Evolutionary conservation across 352 stramenopile species (phyloP), one percentile per base, ranked within the genome.

Genomic region (Globisporangium irregulare): DNA sequence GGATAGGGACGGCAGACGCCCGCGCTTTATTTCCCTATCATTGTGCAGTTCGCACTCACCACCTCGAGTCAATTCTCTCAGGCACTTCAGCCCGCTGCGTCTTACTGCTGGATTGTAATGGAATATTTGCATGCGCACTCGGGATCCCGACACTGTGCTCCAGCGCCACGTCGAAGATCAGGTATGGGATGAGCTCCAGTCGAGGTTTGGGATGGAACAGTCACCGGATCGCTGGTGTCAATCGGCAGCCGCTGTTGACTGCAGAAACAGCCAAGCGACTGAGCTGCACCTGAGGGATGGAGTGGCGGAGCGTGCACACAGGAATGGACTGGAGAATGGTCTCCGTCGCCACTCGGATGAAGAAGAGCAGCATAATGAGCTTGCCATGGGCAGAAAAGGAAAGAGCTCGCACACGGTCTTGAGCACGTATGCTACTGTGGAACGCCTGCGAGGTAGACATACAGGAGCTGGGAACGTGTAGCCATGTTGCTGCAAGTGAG

Each of bases 141-240:
- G 77, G 72, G n/a, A 80, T 68, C 2, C 78, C 78, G 5, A 85
- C 63, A 4, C 76, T 83, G 10, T 72, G 66, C 55, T 86, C 76
- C 1, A 88, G 69, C 18, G 77, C 38, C 1, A 66, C 58, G 48
- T 74, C 67, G 4, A 65, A 53, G n/a, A 82, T 25, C 32, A 86
- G 68, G 10, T 70, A 78, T 8, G 81, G 50, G 14, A 88, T 59
- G 0, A 76, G 62, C 15, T 75, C 62, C 2, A 78, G 67, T 0
- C 72, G 59, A 51, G 57, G 54, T 46, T 70, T 73, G 1, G 60
- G 67, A 1, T 62, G 38, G 8, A 55, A 68, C 1, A 64, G 50
- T 1, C 66, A 61, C 24, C 74, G 73, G n/a, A 73, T 34, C 5
- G 70, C 59, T 18, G 78, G 76, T 0, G 75, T 85, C 2, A 60